Conservation (phyloP, 1,139 yeast genomes). For the Magnusiomyces clavatus region DNA sequence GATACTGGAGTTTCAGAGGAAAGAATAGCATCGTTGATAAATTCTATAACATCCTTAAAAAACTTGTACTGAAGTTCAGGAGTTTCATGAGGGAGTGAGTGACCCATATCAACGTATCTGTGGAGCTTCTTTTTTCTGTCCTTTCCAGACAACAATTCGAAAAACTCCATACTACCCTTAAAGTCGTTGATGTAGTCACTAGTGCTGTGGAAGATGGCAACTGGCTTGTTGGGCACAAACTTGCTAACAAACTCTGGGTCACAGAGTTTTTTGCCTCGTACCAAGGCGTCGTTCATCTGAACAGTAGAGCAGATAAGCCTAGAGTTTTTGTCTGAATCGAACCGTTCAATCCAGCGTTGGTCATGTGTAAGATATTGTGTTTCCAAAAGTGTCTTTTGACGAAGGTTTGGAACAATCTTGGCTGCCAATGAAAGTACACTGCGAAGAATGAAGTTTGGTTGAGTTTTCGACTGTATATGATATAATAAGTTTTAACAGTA, state of each 20-base stretch:
- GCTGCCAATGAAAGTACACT: constrained; percentile 43
- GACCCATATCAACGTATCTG: constrained; percentile 32
- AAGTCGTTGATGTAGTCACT: constrained; percentile 49
- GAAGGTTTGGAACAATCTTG: constrained; percentile 44
- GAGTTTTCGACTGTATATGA: constrained; percentile 39
- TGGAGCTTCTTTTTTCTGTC: constrained; percentile 30
- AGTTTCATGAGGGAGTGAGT: constrained; percentile 36
- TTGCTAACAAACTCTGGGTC: constrained; percentile 38
- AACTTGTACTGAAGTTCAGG: constrained; percentile 35
- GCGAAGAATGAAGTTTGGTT: constrained; percentile 46
- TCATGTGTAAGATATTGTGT: constrained; percentile 51
- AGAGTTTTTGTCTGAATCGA: neutral
- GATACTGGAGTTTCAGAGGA: constrained; percentile 12
- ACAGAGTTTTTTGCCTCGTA: constrained; percentile 50
- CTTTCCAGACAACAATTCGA: constrained; percentile 30
- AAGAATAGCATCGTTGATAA: constrained; percentile 29
- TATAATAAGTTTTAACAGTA: constrained; percentile 6
- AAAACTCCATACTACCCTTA: constrained; percentile 45
- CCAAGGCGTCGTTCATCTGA: constrained; percentile 57
- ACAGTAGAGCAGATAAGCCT: constrained; percentile 42
- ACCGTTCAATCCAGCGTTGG: constrained; percentile 17
- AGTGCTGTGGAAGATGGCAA: constrained; percentile 49
- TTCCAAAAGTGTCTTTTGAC: constrained; percentile 50
- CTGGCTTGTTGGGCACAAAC: constrained; percentile 38
- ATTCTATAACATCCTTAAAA: constrained; percentile 34